Percentiles rank a stretch among this genome's conserved stretches.
phyloP scores from a whole-genome alignment of 2,329 filamentous ascomycete genomes.

The Colletotrichum tofieldiae region DNA sequence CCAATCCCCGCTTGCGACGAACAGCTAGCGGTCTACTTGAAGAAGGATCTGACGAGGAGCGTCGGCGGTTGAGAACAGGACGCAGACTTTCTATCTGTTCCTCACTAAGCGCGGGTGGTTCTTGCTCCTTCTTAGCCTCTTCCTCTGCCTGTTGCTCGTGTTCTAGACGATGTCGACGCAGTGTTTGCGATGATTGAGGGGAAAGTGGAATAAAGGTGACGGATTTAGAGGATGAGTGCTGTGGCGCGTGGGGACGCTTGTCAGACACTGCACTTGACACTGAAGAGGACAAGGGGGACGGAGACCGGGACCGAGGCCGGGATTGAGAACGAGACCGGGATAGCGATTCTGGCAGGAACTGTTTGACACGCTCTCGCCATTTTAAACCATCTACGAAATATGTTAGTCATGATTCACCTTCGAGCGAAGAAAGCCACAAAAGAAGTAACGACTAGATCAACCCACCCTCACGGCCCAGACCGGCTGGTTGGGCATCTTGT shows the following conservation, averaged over 20 bases:
- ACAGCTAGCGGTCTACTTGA: conserved; percentile 50
- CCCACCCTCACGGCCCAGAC: conserved; percentile 44
- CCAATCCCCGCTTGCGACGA: conserved; percentile 44
- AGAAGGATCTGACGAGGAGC: conserved; percentile 53
- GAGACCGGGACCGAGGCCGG: conserved; percentile 28
- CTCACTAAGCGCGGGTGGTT: conserved; percentile 39
- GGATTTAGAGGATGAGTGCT: conserved; percentile 54
- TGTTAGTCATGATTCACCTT: conserved; percentile 12
- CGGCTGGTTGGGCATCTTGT: conserved; percentile 41
- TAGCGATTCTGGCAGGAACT: conserved; percentile 26
- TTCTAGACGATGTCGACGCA: conserved; percentile 58
- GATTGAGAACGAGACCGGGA: conserved; percentile 30
- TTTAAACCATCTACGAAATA: conserved; percentile 51
- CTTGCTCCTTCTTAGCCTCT: conserved; percentile 37
- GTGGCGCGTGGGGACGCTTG: conserved; percentile 27
- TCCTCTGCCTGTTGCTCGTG: conserved; percentile 50
- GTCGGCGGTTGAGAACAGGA: conserved; percentile 46
- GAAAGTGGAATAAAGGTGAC: conserved; percentile 66
- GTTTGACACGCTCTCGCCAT: conserved; percentile 33
- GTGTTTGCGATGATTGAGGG: conserved; percentile 63
- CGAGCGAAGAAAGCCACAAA: conserved; percentile 13
- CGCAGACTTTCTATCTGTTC: conserved; percentile 41
- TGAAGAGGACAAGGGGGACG: conserved; percentile 37
- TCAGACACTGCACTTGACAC: conserved; percentile 31
- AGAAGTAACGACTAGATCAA: conserved; percentile 44